Evolutionary conservation across 2,329 filamentous ascomycete species (phyloP), one percentile per base, ranked within the genome.

Genomic region (Rhinocladiella mackenziei): DNA sequence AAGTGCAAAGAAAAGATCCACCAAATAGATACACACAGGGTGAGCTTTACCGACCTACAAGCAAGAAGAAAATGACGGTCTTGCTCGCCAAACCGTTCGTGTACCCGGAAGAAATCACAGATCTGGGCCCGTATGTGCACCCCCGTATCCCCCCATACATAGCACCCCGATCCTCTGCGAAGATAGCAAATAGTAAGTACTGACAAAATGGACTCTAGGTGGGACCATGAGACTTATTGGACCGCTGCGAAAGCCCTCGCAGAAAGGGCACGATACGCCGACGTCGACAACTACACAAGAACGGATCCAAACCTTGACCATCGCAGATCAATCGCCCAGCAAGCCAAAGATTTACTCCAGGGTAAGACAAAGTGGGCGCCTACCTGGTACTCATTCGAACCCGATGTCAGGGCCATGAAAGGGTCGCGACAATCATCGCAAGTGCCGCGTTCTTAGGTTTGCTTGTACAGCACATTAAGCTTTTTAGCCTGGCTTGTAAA

Each of bases 41-140:
- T 49, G 74, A 75, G 51, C 81, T 80, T 73, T 83, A 80, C 65
- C 79, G 91, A 17, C 84, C 86, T 18, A 74, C 77, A 53, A 72
- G 81, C 37, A 76, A 82, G 60, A 98, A 98, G 77, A 85, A 83
- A 66, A 98, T 98, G 92, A 94, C 85, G 30, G 87, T 94, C 32
- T 86, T 96, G 73, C 78, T 98, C 71, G 79, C 76, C 50, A 72
- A 83, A 71, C 87, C 89, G 3, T 98, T 98, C 70, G 80, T 86
- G 44, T 97, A 87, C 84, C 92, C 92, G 1, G 76, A 80, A 53
- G 65, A 72, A 55, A 85, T 87, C 3, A 66, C 73, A 53, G 75
- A 84, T 62, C 71, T 78, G 50, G 63, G 73, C 45, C 67, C 72
- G 63, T 89, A 70, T 45, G 74, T 71, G 36, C n/a, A 13, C 56